A percentile compares a stretch with the other conserved stretches of the same genome.
phyloP scores from a whole-genome alignment of 345 rosid genomes.

The Citrus sinensis region DVS_A1.0 CM039169.1:22760501-22761000 shows the following conservation, averaged over 20 bases:
- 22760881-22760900: neutral
- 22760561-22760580: slow-evolving; percentile 74
- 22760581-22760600: slow-evolving; percentile 83
- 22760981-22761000: neutral
- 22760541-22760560: slow-evolving; percentile 81
- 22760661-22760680: slow-evolving; percentile 64
- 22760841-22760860: neutral
- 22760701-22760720: slow-evolving; percentile 77
- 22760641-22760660: slow-evolving; percentile 69
- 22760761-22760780: neutral
- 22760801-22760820: neutral
- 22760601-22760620: slow-evolving; percentile 57
- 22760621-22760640: slow-evolving; percentile 74
- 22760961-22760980: neutral
- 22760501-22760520: slow-evolving; percentile 91
- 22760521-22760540: slow-evolving; percentile 67
- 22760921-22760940: neutral
- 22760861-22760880: neutral
- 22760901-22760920: slow-evolving; percentile 1
- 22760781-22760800: neutral
- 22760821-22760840: neutral
- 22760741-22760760: slow-evolving; percentile 96
- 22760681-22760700: slow-evolving; percentile 69
- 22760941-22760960: neutral
- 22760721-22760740: slow-evolving; percentile 72